Base-by-base conservation (phyloP, 345 rosid genomes). In the Melaleuca alternifolia region DNA sequence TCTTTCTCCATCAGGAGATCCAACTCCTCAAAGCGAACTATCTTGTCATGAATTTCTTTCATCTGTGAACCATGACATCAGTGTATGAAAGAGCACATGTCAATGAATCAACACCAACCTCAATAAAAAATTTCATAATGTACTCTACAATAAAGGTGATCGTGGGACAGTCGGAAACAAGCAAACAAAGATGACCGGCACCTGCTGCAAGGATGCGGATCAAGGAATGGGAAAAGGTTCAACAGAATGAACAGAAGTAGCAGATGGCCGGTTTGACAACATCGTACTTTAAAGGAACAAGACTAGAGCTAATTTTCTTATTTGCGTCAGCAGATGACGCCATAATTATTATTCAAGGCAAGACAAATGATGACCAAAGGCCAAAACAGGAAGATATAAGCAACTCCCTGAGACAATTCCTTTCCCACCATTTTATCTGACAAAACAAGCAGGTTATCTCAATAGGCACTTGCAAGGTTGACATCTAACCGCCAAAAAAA, bases 1-100 rank as follows among this genome's bases (percentile, higher is more conserved):
- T 95, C 98, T 91, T 93, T 93, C 94, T 97, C 99, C 94, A 95
- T 92, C 89, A 90, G 92, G 89, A 93, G 85, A 91, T 94, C 99
- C 88, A 97, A 51, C 91, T 93, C 94, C 93, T 96, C 99, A 65
- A 97, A 96, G 57, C 85, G 91, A 26, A 56, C 85, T 79, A 97
- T 92, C 89, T 89, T 97, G 54, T 94, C 93, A 83, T 92, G 93
- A 50, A 95, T 94, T 85, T 93, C 94, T 88, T 91, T 94, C 96
- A 95, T 92, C 99, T 97, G 94, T 89, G 26, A 11, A 56, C 61
- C 61, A 56, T 20, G 81, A 10, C 48, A 65, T 7, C 48, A 71
- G 48, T 71, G 48, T 71, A 37, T 21, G 26, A 18, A 37, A 71
- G 81, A 18, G 48, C 2, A 65, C 9, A 30, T 7, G 44, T 15